Evolutionary conservation across 192 early-diverging fungal species (phyloP), one percentile per base, ranked within the genome.

Genomic region (Dispira simplex): DNA sequence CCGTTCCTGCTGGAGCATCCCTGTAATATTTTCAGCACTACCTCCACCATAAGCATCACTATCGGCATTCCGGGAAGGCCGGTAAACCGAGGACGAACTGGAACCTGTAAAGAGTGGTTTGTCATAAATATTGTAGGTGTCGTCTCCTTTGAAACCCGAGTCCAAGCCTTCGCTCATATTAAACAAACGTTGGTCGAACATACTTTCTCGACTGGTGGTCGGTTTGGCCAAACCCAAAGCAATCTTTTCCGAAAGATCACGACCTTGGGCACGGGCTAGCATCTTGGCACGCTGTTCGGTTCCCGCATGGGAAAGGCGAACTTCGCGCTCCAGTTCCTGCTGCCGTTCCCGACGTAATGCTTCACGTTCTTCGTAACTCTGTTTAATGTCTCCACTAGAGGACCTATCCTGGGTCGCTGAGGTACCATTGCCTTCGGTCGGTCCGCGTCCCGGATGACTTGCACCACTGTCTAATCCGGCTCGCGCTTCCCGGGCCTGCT

Each of bases 231-330:
- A 74, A 23, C 97, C 97, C 55, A 99, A 79, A 0, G 97, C 97
- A 59, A 99, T 90, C 72, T 95, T 98, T 77, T 99, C 97, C 0
- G 95, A 98, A 62, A 99, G 92, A 78, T 99, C 97, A 69, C 97
- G 84, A 2, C 85, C 84, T 68, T 88, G 81, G 28, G 79, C 69
- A 73, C 82, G 77, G 44, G 80, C 81, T 63, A 86, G 65, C 32
- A 85, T 75, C 68, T 90, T 90, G 21, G 89, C 90, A 69, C 87
- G 89, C 27, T 88, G 82, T 65, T 90, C 93, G 13, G 83, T 76
- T 16, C 91, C 93, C 89, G 93, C 95, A 52, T 90, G 84, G 43
- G 79, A 85, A 78, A 90, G 83, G 23, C 95, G 84, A 65, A 85
- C 65, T 64, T 94, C 90, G 49, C 90, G 83, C 66, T 95, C 91